phyloP scores from a whole-genome alignment of 129 eudicot genomes.

The Rutidosis leptorrhynchoides region DNA sequence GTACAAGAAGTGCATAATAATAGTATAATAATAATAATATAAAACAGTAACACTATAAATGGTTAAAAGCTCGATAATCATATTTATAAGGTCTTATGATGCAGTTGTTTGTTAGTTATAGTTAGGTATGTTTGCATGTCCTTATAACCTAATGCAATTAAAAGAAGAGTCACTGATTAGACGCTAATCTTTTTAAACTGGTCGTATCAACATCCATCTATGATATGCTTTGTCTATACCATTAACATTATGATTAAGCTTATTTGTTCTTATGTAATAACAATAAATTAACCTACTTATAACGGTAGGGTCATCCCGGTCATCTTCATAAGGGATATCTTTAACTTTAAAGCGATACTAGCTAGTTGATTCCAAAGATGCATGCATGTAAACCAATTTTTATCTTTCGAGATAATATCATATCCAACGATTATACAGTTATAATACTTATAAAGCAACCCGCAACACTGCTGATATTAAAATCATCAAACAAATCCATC shows the following conservation, averaged over 20 bases:
- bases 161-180: too few species aligned
- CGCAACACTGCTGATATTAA: neutral
- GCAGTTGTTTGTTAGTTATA: too few species aligned
- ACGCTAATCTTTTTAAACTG: neutral
- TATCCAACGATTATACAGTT: neutral
- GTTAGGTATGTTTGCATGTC: too few species aligned
- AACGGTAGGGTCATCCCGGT: neutral
- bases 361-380: neutral
- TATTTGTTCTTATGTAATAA: neutral
- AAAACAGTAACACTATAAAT: too few species aligned
- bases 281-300: neutral
- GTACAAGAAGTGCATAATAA: too few species aligned
- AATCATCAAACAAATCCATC: neutral
- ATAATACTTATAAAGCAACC: neutral
- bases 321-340: neutral
- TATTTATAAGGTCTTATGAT: too few species aligned
- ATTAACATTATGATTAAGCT: too few species aligned
- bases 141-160: too few species aligned
- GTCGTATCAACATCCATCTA: neutral
- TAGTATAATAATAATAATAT: too few species aligned
- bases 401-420: neutral
- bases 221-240: neutral
- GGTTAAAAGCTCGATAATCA: too few species aligned
- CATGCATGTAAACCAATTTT: neutral
- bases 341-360: neutral